Conservation (phyloP, 2,329 filamentous ascomycete species). For the Hyphodiscus sp. region DNA sequence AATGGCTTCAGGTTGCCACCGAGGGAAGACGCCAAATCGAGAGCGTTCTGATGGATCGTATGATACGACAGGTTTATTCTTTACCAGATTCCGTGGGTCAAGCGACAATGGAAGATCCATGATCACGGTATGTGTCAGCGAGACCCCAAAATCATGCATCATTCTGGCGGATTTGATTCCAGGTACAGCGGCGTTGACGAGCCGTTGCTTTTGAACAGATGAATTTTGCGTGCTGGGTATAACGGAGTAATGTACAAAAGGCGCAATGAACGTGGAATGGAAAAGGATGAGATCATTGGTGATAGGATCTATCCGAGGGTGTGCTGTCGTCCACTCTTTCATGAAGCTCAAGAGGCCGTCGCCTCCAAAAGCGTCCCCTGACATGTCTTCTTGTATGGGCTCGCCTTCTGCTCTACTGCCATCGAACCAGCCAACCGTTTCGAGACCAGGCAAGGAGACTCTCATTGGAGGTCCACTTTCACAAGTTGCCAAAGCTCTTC, state of each 20-base stretch:
- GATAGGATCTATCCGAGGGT: conserved; percentile 58
- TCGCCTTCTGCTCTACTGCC: conserved; percentile 50
- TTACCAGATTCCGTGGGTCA: conserved; percentile 54
- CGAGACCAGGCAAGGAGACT: conserved; percentile 54
- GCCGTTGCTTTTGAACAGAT: conserved; percentile 24
- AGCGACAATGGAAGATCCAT: conserved; percentile 63
- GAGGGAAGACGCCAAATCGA: conserved; percentile 62
- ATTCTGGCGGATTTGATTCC: conserved; percentile 60
- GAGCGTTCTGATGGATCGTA: conserved; percentile 53
- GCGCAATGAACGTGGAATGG: conserved; percentile 57
- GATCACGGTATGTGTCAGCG: conserved; percentile 55
- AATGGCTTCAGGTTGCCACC: conserved; percentile 48
- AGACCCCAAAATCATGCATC: conserved; percentile 73
- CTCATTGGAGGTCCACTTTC: conserved; percentile 66
- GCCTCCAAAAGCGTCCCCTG: conserved; percentile 49
- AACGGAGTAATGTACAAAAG: conserved; percentile 62
- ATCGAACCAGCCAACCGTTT: conserved; percentile 67
- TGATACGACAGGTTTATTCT: conserved; percentile 48
- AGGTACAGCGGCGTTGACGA: conserved; percentile 49
- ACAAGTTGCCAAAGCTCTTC: conserved; percentile 61
- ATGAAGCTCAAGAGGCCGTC: conserved; percentile 52
- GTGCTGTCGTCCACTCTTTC: conserved; percentile 65
- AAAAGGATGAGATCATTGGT: conserved; percentile 63
- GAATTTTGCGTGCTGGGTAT: conserved; percentile 34
- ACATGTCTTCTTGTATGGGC: conserved; percentile 27